Evolutionary conservation across 2,329 filamentous ascomycete species (phyloP), one percentile per base, ranked within the genome.

Genomic region (Botrytis aclada): DNA sequence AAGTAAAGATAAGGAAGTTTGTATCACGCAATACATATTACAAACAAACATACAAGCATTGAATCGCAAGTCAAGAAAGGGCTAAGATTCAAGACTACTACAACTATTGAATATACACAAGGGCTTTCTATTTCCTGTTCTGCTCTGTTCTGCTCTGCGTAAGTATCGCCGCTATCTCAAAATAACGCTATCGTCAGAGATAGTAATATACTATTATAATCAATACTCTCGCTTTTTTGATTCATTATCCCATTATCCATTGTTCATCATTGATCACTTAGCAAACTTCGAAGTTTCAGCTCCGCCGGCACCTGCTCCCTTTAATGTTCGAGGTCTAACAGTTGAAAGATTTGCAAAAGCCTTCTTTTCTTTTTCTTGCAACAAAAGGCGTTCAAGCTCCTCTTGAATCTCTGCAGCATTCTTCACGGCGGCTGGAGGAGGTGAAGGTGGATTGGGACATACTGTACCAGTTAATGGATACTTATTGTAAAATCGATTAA

Each of bases 391-490:
- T 47, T 74, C 73, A 63, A 74, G 54, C 37, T 66, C 37, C 34
- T 73, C 65, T 60, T 74, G 73, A 39, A 74, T 70, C 58, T 64
- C 63, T 16, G 73, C 60, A 25, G 70, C 71, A 47, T 39, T 69
- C 51, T 69, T 54, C 25, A 45, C 41, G 18, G 43, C n/a, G 29
- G 12, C 41, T 25, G 58, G 54, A 7, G 41, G 29, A 29, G 70
- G 64, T 29, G 37, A 41, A 43, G 64, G 72, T 45, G 62, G 73
- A 34, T 51, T 61, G 37, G 69, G 32, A n/a, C 74, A 74, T 18
- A 62, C 41, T 39, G 73, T 76, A 64, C 80, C 80, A 41, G 80
- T 81, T 69, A 78, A 70, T 47, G 80, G 80, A 74, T 80, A 81
- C 45, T 78, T 80, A 41, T 74, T 75, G 5, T 65, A 74, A 58